Evolutionary conservation across 805 yeast genomes (phyloP), one percentile per base, ranked within the genome.

Genomic region (Yamadazyma akitaensis): DNA sequence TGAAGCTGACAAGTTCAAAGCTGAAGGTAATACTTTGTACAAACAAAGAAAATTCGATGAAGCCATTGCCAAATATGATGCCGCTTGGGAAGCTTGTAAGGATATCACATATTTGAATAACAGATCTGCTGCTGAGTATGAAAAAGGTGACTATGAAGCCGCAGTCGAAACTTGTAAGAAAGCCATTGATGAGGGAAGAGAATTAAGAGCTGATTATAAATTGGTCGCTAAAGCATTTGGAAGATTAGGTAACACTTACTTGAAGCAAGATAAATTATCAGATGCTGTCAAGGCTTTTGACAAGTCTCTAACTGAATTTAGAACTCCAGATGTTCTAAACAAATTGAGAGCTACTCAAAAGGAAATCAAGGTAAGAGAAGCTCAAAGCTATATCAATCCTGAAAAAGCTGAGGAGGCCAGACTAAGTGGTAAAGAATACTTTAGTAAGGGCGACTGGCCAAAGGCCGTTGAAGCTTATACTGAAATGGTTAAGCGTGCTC

Each of bases 81-180:
- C 82, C 62, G 99, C 99, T 1, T 94, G 89, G 86, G 85, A 83
- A 30, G 64, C 82, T 17, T 68, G 75, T 69, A 78, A 82, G 61
- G 98, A 94, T 63, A 88, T 92, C 60, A 92, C 98, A 0, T 94
- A 86, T 64, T 77, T 94, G 64, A 94, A 95, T 75, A 94, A 94
- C 76, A 82, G 95, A 60, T 94, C 99, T 34, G 98, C 99, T 47
- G 99, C 99, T 30, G 96, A 94, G 70, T 94, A 70, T 62, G 99
- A 94, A 72, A 89, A 91, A 67, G 96, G 94, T 51, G 97, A 90
- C 61, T 87, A 79, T 60, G 96, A 90, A 48, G 69, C 83, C 10
- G 91, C 96, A 35, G 87, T 94, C 54, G 69, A 76, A 49, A 88
- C 97, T 4, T 85, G 97, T 65, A 72, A 80, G 56, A 68, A 70